Base-by-base conservation (phyloP, 2,329 filamentous ascomycete species). In the Trichophaea hybrida region DNA sequence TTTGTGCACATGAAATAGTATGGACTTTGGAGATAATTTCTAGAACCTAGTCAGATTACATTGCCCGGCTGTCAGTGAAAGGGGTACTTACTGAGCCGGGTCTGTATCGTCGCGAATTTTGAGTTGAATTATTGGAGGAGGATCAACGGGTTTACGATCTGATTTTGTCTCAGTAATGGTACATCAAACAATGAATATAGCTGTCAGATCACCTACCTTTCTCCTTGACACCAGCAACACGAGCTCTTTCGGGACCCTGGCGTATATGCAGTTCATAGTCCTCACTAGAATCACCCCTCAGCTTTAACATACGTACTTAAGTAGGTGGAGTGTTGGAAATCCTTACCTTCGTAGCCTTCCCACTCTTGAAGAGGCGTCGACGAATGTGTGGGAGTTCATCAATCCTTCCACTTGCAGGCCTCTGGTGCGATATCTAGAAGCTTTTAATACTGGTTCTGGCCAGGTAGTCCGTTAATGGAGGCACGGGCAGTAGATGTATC, bases 121-220 rank as follows among this genome's bases (percentile, higher is more conserved):
- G 51, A 94, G 77, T 73, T 91, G 83, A 50, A 94, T 76, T 67
- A 94, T 86, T 46, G 88, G 88, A 10, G 88, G 88, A 55, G 90
- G 88, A 70, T 95, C 88, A 68, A 95, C 81, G 6, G 88, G 87
- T 72, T 94, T 94, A 66, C 88, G 83, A 69, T 87, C 85, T 86
- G 70, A 59, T 56, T 50, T 55, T 33, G 24, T 51, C 46, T 65
- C 24, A 65, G 59, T 48, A 52, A 46, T 24, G 37, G 54, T 54
- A 60, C 33, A 35, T 32, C 32, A 46, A 69, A 68, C 33, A 33
- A 32, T 17, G 32, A 2, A 32, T 35, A 35, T n/a, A 33, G 5
- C n/a, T 15, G 8, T 32, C 53, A 17, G 44, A 40, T 38, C 44
- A 15, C 72, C 57, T 73, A 85, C 84, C 80, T 76, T 88, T 88